Evolutionary conservation across 768 basidiomycete species (phyloP).

Genomic region (Chalciporus sphaerocephalus): DNA sequence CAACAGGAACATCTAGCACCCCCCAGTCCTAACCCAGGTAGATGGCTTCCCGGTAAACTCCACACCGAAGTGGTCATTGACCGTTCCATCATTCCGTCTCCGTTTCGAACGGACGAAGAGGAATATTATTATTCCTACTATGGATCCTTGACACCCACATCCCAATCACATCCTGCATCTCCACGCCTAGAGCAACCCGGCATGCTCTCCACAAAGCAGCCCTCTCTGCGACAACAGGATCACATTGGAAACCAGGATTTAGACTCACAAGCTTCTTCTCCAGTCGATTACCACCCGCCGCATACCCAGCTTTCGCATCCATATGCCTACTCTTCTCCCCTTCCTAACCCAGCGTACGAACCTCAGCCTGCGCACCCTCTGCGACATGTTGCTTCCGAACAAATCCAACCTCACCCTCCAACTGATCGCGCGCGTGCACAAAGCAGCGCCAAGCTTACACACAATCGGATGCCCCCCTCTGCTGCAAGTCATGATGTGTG

Average conservation of each 20-base stretch:
- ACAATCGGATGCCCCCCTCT: background rate
- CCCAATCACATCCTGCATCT: conserved; percentile 11
- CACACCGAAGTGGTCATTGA: conserved; percentile 8
- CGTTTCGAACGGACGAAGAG: conserved; percentile 33
- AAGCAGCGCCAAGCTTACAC: conserved; percentile 8
- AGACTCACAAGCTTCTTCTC: conserved; percentile 16
- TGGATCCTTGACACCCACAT: conserved; percentile 31
- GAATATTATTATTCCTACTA: conserved; percentile 54
- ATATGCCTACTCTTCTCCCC: conserved; percentile 44
- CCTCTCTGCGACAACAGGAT: conserved; percentile 16
- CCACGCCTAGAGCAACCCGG: conserved; percentile 12
- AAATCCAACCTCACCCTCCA: conserved; percentile 14
- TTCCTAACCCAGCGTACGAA: conserved; percentile 5
- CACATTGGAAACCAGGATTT: conserved; percentile 15
- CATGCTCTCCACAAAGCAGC: conserved; percentile 13
- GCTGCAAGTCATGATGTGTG: background rate
- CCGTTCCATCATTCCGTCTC: conserved; percentile 15
- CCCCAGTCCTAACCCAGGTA: conserved; percentile 11
- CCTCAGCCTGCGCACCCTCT: conserved; percentile 3
- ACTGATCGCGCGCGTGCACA: background rate
- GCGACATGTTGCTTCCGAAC: conserved; percentile 25
- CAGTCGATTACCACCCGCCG: conserved; percentile 13
- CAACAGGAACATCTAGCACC: conserved; percentile 8
- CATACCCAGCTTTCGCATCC: conserved; percentile 41
- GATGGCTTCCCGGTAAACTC: conserved; percentile 14